phyloP scores from a whole-genome alignment of 2,329 filamentous ascomycete genomes.

The Fusarium hainanense region DNA sequence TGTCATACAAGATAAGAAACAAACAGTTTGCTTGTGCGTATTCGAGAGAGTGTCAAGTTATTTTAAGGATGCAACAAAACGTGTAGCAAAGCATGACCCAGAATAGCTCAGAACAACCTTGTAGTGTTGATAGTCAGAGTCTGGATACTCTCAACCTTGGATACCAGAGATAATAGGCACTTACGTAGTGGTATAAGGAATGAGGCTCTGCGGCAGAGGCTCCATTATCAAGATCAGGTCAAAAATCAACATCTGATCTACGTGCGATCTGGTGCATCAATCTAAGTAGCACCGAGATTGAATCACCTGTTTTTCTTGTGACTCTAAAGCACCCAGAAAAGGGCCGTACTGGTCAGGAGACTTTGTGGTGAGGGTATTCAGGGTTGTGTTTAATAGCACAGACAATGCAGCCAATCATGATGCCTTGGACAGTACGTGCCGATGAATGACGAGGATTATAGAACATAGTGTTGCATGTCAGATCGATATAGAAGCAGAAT shows the following conservation, averaged over 20 bases:
- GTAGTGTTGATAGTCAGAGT: neutral
- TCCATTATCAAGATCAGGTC: constrained; percentile 7
- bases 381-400: constrained; percentile 17
- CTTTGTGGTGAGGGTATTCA: constrained; percentile 26
- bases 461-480: constrained; percentile 16
- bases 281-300: constrained; percentile 28
- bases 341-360: constrained; percentile 32
- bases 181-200: neutral
- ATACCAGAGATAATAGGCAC: neutral
- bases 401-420: constrained; percentile 13
- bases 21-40: neutral
- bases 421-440: constrained; percentile 11
- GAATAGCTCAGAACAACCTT: neutral
- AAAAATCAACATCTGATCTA: constrained; percentile 31
- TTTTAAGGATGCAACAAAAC: constrained; percentile 4
- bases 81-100: neutral
- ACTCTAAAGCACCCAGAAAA: constrained; percentile 11
- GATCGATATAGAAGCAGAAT: constrained; percentile 10
- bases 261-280: constrained; percentile 24
- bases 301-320: constrained; percentile 22
- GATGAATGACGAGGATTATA: constrained; percentile 2
- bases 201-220: constrained; percentile 29
- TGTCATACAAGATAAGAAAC: constrained; percentile 13
- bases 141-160: neutral
- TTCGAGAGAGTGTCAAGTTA: neutral